Conservation (phyloP, 1,139 yeast species). For the Geotrichum restrictum region DNA sequence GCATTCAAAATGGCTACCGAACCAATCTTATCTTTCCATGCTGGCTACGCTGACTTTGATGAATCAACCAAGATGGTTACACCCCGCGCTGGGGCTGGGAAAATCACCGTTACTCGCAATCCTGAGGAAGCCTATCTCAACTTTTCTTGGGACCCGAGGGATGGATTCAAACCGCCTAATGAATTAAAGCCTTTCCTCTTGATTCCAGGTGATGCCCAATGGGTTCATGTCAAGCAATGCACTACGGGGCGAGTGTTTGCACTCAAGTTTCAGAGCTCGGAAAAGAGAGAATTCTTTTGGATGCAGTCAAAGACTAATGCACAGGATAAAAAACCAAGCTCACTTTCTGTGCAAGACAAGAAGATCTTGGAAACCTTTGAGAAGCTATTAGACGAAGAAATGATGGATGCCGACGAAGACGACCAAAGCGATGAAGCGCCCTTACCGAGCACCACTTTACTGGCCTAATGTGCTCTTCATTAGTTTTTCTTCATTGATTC, state of each 20-base stretch:
- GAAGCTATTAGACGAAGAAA: slow-evolving; percentile 13
- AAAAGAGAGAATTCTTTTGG: slow-evolving; percentile 86
- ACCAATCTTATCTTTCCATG: slow-evolving; percentile 54
- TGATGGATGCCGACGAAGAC: slow-evolving; percentile 11
- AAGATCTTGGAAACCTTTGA: slow-evolving; percentile 49
- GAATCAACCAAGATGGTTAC: slow-evolving; percentile 67
- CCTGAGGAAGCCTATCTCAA: slow-evolving; percentile 55
- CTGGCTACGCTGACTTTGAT: slow-evolving; percentile 77
- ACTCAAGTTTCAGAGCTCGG: slow-evolving; percentile 74
- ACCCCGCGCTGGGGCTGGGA: slow-evolving; percentile 75
- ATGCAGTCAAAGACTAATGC: slow-evolving; percentile 72
- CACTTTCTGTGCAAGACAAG: slow-evolving; percentile 60
- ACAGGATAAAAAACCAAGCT: slow-evolving; percentile 46
- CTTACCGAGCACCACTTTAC: slow-evolving; percentile 6
- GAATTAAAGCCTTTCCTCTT: slow-evolving; percentile 52
- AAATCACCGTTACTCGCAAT: slow-evolving; percentile 59
- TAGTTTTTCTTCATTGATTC: not conserved
- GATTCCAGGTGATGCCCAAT: slow-evolving; percentile 89
- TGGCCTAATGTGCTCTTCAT: not conserved
- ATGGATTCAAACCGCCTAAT: slow-evolving; percentile 30
- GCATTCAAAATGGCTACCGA: slow-evolving; percentile 16
- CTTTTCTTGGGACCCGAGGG: slow-evolving; percentile 60
- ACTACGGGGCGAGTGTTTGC: slow-evolving; percentile 82
- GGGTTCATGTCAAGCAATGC: slow-evolving; percentile 72
- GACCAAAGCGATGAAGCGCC: slow-evolving; percentile 14